Evolutionary conservation across 2,329 filamentous ascomycete genomes (phyloP).

Genomic region (Clathrospora elynae): DNA sequence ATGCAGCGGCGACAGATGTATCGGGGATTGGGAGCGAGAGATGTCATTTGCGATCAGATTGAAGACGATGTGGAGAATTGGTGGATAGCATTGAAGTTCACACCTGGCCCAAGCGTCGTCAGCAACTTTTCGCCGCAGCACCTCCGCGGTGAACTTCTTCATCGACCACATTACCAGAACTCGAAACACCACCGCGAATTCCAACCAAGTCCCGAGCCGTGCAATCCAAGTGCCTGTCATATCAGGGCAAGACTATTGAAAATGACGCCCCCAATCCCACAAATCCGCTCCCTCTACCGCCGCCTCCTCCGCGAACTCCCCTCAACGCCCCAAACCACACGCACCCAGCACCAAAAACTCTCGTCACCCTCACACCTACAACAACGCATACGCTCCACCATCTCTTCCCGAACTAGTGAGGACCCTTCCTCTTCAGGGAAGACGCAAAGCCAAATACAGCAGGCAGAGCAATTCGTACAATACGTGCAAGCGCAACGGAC

Average conservation of each 20-base stretch:
- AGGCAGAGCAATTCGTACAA: constrained; percentile 77
- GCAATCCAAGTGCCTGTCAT: not conserved
- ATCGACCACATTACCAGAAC: not conserved
- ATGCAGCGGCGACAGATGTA: constrained; percentile 32
- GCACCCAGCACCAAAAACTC: constrained; percentile 48
- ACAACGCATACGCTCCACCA: constrained; percentile 67
- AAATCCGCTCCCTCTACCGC: constrained; percentile 80
- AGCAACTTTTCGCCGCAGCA: constrained; percentile 38
- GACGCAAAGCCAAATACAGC: constrained; percentile 38
- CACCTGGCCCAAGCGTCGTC: constrained; percentile 29
- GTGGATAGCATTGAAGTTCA: constrained; percentile 15
- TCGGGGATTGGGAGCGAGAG: constrained; percentile 12
- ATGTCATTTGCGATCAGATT: constrained; percentile 16
- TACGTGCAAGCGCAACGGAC: constrained; percentile 85
- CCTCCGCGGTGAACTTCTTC: constrained; percentile 22
- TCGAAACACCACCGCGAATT: not conserved
- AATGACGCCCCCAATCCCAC: constrained; percentile 52
- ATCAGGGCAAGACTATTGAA: constrained; percentile 1
- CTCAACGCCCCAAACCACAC: constrained; percentile 59
- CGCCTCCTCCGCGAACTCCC: constrained; percentile 88
- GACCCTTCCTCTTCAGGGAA: not conserved
- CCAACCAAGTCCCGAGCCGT: not conserved
- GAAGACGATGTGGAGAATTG: not conserved
- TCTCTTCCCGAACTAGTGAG: constrained; percentile 49
- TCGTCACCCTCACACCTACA: constrained; percentile 70